Percentiles rank a stretch among this genome's conserved stretches.
Evolutionary conservation across 2,329 filamentous ascomycete species (phyloP).

Genomic region (Aspergillus alliaceus): DNA sequence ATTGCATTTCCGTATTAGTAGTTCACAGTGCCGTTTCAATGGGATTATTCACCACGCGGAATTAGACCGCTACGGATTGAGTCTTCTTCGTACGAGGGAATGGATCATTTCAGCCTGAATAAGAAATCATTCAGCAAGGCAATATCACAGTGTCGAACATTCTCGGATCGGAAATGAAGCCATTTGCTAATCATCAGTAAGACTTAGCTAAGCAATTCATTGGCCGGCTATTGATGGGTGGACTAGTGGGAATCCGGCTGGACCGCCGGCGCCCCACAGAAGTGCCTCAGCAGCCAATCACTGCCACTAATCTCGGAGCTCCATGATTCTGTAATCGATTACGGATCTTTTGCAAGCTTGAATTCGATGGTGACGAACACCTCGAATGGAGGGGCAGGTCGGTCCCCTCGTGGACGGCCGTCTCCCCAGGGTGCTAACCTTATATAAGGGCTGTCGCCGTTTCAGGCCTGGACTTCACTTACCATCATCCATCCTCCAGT

Average conservation of each 20-base stretch:
- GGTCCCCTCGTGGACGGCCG: not conserved
- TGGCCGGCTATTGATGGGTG: not conserved
- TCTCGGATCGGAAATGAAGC: not conserved
- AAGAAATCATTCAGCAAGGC: conserved; percentile 10
- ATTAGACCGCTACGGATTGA: not conserved
- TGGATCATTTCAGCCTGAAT: too few species aligned
- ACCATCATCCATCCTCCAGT: not conserved
- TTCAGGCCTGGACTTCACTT: not conserved
- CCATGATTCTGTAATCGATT: conserved; percentile 26
- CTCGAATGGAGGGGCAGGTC: not conserved
- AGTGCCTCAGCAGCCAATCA: conserved; percentile 4
- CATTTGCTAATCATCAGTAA: conserved; percentile 39
- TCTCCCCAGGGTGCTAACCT: not conserved
- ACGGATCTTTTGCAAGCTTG: conserved; percentile 13
- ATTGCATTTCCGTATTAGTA: not conserved
- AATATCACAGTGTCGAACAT: not conserved
- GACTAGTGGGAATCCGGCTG: not conserved
- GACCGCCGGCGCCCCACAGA: conserved; percentile 1
- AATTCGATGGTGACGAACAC: not conserved
- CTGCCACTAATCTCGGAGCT: not conserved
- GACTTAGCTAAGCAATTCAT: conserved; percentile 24
- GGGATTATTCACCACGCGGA: not conserved
- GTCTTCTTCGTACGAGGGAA: too few species aligned
- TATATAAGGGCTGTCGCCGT: not conserved
- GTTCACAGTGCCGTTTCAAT: too few species aligned